A percentile compares a stretch with the other conserved stretches of the same genome.
phyloP scores from a whole-genome alignment of 2,329 filamentous ascomycete species.

The Apiospora aurea region DNA sequence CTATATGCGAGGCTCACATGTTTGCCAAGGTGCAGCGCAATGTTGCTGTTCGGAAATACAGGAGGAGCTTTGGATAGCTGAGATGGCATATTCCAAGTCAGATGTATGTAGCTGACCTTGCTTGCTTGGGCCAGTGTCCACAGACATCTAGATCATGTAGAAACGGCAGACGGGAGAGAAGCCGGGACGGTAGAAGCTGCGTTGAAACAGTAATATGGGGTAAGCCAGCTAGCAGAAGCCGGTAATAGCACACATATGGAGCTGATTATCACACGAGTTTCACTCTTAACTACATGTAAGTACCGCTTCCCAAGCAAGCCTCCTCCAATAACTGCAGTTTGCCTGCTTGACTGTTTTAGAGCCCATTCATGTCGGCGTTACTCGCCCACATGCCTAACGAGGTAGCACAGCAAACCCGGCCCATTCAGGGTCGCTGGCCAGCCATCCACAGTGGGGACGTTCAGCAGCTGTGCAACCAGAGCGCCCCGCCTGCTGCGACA shows the following conservation, averaged over 20 bases:
- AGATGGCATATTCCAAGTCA: background rate
- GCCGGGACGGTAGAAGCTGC: slow-evolving; percentile 1
- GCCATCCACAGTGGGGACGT: slow-evolving; percentile 15
- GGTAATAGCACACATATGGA: background rate
- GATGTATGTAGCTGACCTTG: background rate
- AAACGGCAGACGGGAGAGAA: background rate
- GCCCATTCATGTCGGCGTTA: slow-evolving; percentile 13
- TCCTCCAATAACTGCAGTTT: background rate
- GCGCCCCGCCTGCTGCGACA: slow-evolving; percentile 17
- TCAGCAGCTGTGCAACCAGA: slow-evolving; percentile 12
- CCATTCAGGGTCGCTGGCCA: slow-evolving; percentile 19
- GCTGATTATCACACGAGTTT: background rate
- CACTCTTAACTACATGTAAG: background rate
- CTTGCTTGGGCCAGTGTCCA: background rate
- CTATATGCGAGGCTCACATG: slow-evolving; percentile 2
- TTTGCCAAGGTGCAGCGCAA: background rate
- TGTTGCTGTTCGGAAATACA: background rate
- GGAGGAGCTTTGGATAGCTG: background rate
- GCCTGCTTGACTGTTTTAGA: background rate
- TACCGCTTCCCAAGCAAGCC: background rate
- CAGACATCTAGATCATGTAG: slow-evolving; percentile 1
- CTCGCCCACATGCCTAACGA: slow-evolving; percentile 22
- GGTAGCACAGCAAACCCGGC: background rate
- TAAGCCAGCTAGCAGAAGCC: slow-evolving; percentile 3
- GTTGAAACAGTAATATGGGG: slow-evolving; percentile 17